Conservation (phyloP, 2,329 filamentous ascomycete species). For the Alternaria alternata region DNA sequence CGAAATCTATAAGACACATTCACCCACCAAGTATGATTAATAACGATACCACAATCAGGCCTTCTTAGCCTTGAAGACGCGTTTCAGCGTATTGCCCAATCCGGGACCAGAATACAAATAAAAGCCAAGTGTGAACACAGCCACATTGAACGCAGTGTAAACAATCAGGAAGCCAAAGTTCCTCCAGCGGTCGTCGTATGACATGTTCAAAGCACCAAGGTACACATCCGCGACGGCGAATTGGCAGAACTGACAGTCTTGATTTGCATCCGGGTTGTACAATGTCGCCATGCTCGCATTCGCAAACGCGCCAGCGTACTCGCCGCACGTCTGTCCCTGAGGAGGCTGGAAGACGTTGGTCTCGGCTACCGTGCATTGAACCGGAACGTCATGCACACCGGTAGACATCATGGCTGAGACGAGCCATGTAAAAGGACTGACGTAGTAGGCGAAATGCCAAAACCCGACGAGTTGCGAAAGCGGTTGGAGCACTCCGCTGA, state of each 20-base stretch:
- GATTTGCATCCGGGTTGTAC: background rate
- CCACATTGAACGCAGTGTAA: background rate
- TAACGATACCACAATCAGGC: background rate
- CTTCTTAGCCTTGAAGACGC: background rate
- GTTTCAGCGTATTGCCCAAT: background rate
- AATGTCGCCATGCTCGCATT: background rate
- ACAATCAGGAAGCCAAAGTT: background rate
- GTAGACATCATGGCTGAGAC: constrained; percentile 54
- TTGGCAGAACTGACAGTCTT: background rate
- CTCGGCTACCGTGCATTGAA: constrained; percentile 59
- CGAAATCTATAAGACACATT: background rate
- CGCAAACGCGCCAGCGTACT: background rate
- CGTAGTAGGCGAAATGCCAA: constrained; percentile 81
- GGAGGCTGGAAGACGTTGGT: background rate
- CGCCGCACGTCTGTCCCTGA: background rate
- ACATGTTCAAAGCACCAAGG: background rate
- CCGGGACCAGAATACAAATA: background rate
- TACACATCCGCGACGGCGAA: background rate
- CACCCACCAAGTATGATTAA: background rate
- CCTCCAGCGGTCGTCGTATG: background rate
- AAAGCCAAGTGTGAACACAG: background rate
- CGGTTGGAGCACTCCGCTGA: constrained; percentile 58
- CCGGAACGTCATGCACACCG: constrained; percentile 69
- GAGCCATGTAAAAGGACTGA: constrained; percentile 72
- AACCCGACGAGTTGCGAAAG: constrained; percentile 68